phyloP scores from a whole-genome alignment of 768 basidiomycete species.

The Xerocomus spinulosus region DNA sequence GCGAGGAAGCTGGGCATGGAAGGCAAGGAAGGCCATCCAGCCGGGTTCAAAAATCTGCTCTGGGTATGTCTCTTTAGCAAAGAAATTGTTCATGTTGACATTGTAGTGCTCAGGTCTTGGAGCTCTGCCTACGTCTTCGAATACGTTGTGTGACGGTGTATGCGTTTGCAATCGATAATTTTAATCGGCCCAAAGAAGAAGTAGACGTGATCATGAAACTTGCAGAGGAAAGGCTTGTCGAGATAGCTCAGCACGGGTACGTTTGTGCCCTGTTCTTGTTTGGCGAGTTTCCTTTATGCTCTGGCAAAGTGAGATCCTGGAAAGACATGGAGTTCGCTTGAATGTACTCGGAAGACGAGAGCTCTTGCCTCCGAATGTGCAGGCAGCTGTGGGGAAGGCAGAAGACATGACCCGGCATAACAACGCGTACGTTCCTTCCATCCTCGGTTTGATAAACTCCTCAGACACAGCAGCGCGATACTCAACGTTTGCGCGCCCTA shows the following conservation, averaged over 20 bases:
- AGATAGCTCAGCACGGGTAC: constrained; percentile 79
- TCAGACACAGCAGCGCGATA: constrained; percentile 56
- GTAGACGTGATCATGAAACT: constrained; percentile 86
- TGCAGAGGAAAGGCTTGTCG: constrained; percentile 69
- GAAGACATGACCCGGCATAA: constrained; percentile 76
- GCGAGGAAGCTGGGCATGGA: constrained; percentile 64
- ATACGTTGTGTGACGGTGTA: constrained; percentile 89
- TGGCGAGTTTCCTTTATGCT: neutral
- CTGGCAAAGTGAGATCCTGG: constrained; percentile 64
- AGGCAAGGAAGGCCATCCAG: constrained; percentile 75
- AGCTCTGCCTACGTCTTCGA: constrained; percentile 76
- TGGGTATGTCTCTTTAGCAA: constrained; percentile 49
- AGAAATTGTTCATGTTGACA: neutral
- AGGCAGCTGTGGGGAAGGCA: constrained; percentile 60
- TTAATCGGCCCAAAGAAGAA: constrained; percentile 81
- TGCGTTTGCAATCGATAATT: constrained; percentile 98
- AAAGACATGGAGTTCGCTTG: constrained; percentile 78
- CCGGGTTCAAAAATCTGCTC: constrained; percentile 77
- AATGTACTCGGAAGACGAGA: constrained; percentile 73
- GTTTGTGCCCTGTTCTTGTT: constrained; percentile 20
- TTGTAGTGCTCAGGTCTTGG: constrained; percentile 58
- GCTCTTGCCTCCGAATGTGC: constrained; percentile 78
- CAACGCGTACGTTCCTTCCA: constrained; percentile 43
- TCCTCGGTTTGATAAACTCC: neutral
- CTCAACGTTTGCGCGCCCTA: constrained; percentile 94